Conservation (phyloP, 2,329 filamentous ascomycete species). For the Arachnomyces sp. region DNA sequence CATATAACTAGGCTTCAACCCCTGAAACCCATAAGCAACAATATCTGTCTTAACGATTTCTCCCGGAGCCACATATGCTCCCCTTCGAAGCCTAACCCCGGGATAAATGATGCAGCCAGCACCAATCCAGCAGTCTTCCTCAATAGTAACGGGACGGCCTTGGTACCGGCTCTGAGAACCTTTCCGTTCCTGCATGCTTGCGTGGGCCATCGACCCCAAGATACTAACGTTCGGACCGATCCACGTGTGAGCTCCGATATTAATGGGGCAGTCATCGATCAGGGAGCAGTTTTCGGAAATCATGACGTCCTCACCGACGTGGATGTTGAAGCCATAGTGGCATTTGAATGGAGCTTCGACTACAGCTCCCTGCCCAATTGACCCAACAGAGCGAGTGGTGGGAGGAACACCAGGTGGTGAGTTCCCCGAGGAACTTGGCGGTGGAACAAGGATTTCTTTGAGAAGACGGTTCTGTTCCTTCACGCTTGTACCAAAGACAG, state of each 20-base stretch:
- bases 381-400: conserved; percentile 47
- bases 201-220: conserved; percentile 65
- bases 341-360: conserved; percentile 87
- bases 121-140: conserved; percentile 62
- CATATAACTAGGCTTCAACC: conserved; percentile 31
- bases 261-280: conserved; percentile 76
- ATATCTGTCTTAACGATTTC: conserved; percentile 39
- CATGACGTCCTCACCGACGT: conserved; percentile 74
- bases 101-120: conserved; percentile 53
- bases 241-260: conserved; percentile 61
- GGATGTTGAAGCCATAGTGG: conserved; percentile 93
- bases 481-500: conserved; percentile 60
- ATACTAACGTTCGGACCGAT: conserved; percentile 83
- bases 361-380: conserved; percentile 65
- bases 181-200: conserved; percentile 64
- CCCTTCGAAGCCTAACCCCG: conserved; percentile 35
- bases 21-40: conserved; percentile 35
- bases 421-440: conserved; percentile 17
- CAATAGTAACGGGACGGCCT: conserved; percentile 67
- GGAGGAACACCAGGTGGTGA: conserved; percentile 47
- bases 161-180: conserved; percentile 66
- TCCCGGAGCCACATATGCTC: conserved; percentile 38
- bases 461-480: conserved; percentile 34
- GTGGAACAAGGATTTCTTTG: conserved; percentile 31
- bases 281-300: conserved; percentile 80